Percentiles rank a stretch among this genome's conserved stretches.
phyloP scores from a whole-genome alignment of 2,329 filamentous ascomycete species.

The Lasiodiplodia theobromae region DNA sequence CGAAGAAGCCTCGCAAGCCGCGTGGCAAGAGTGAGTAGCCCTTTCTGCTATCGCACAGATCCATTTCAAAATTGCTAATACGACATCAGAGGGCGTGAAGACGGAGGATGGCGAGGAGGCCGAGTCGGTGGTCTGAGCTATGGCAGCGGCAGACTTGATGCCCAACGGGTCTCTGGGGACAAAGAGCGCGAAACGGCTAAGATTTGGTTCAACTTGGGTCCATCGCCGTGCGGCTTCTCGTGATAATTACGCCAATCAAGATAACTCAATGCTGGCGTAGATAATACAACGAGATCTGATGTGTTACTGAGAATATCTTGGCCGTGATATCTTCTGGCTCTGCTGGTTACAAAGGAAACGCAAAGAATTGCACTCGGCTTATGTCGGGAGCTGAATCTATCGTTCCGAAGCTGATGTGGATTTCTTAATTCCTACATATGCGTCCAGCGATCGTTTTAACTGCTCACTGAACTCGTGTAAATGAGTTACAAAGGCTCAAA shows the following conservation, averaged over 20 bases:
- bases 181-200: neutral
- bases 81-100: neutral
- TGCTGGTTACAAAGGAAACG: too few relatives aligned
- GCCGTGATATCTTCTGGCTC: neutral
- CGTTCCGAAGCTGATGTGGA: too few relatives aligned
- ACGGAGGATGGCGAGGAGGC: neutral
- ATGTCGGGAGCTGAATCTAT: too few relatives aligned
- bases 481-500: too few relatives aligned
- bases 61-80: neutral
- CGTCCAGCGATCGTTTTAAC: too few relatives aligned
- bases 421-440: too few relatives aligned
- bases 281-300: neutral
- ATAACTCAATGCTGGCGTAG: neutral
- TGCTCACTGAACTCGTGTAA: too few relatives aligned
- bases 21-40: conserved; percentile 7
- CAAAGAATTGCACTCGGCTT: too few relatives aligned
- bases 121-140: neutral
- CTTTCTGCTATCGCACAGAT: neutral
- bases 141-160: neutral
- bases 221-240: neutral
- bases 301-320: neutral
- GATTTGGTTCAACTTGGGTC: neutral
- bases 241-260: neutral
- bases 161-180: neutral
- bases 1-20: conserved; percentile 4